These are phyloP conservation scores for Cucumis cinereus DNA, from an alignment of 306 rosid genomes.

Conservation along the genomic window DNA sequence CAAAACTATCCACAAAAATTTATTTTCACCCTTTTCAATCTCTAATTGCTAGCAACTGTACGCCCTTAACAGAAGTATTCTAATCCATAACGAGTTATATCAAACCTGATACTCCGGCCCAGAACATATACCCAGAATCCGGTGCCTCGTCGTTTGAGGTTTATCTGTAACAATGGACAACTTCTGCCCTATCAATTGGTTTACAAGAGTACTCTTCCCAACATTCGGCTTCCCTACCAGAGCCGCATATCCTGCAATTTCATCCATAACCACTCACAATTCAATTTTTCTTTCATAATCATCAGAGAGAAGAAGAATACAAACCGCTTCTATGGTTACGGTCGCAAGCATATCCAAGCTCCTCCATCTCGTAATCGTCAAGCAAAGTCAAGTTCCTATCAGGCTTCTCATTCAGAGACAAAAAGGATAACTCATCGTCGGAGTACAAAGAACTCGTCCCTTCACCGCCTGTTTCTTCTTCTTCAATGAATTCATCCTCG, in stretches of 20 bases:
- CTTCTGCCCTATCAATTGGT: slow-evolving; percentile 93
- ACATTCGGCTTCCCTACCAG: slow-evolving; percentile 92
- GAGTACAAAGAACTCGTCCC: slow-evolving; percentile 26
- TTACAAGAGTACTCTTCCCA: slow-evolving; percentile 89
- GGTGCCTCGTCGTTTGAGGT: slow-evolving; percentile 95
- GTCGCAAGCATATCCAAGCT: slow-evolving; percentile 28
- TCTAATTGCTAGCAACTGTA: neutral
- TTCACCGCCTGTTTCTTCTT: slow-evolving; percentile 12
- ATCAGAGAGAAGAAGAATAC: neutral
- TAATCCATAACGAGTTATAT: slow-evolving; percentile 5
- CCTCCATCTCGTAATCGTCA: slow-evolving; percentile 76
- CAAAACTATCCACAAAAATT: too few relatives aligned
- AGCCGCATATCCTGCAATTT: slow-evolving; percentile 73
- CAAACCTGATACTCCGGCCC: slow-evolving; percentile 85
- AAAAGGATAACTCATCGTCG: slow-evolving; percentile 49
- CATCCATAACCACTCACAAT: neutral
- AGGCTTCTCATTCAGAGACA: slow-evolving; percentile 78
- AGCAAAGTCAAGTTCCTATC: slow-evolving; percentile 57
- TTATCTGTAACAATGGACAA: slow-evolving; percentile 89
- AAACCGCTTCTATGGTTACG: slow-evolving; percentile 74
- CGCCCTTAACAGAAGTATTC: slow-evolving; percentile 1
- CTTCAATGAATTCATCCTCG: slow-evolving; percentile 3
- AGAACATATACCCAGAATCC: slow-evolving; percentile 90
- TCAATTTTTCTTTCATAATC: neutral
- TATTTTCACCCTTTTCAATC: neutral